Evolutionary conservation across 2,329 filamentous ascomycete genomes (phyloP), one percentile per base, ranked within the genome.

Genomic region (Rugonectria rugulosa): DNA sequence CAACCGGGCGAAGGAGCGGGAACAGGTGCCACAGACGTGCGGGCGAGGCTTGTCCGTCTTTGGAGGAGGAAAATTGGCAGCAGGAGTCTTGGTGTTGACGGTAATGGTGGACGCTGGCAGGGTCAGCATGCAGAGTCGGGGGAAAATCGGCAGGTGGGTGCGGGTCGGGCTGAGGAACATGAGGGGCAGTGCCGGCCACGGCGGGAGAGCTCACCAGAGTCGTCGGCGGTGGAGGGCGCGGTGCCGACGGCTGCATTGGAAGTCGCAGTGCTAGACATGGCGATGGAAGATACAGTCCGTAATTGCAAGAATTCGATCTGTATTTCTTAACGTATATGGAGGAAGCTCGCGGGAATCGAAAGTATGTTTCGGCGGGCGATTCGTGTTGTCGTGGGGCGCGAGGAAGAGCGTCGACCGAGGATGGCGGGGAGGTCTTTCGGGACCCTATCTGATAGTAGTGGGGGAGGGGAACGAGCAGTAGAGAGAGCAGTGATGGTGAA

Each of bases 1-100:
- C 67, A 99, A 79, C 58, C 95, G 88, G 55, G 95, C 95, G 74
- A 99, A 99, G 26, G 91, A 96, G 63, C 95, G 88, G 68, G 88
- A 86, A 75, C 95, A 99, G 42, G 93, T 98, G 34, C 82, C 87
- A 79, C 95, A 99, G 57, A 96, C 88, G 76, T 99, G 95, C 62
- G 95, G 95, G 62, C 94, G 87, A 53, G 95, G 95, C 79, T 98
- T 99, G 77, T 99, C 95, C 61, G 92, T 97, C 79, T 98, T 99
- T 44, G 94, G 90, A 34, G 91, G 90, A 65, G 91, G 91, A 63
- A 91, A 90, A 61, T 72, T 75, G 66, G 73, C 67, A 26, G 72
- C 64, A 37, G 74, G 72, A 43, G 69, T 60, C 57, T 73, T 76
- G 60, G 80, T 80, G 62, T 81, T 82, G 61, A 82, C 80, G 43